phyloP scores from a whole-genome alignment of 108 stramenopile species.

The Fragilaria crotonensis region DNA sequence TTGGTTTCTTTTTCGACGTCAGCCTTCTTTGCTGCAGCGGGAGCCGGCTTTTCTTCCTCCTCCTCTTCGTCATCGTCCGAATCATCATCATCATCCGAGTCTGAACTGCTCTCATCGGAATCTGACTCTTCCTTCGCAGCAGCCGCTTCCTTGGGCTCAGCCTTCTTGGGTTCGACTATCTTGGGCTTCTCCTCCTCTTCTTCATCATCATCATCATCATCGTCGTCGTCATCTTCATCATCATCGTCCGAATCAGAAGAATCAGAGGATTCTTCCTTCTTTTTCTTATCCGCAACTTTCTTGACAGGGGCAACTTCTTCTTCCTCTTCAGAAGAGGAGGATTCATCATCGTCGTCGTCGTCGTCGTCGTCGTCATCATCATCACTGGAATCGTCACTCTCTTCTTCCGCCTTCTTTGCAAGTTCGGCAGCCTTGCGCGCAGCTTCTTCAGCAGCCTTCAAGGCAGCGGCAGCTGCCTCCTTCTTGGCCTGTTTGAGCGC shows the following conservation, averaged over 20 bases:
- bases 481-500: conserved; percentile 34
- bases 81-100: conserved; percentile 21
- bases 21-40: conserved; percentile 12
- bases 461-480: conserved; percentile 29
- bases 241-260: conserved; percentile 16
- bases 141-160: too few relatives aligned
- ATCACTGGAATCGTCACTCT: conserved; percentile 5
- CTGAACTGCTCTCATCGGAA: conserved; percentile 9
- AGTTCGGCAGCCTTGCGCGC: conserved; percentile 27
- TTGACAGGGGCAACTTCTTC: conserved; percentile 1
- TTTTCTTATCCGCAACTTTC: conserved; percentile 15
- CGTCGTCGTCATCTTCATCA: conserved; percentile 17
- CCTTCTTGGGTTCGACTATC: conserved; percentile 9
- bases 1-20: too few relatives aligned
- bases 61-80: conserved; percentile 21
- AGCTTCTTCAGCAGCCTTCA: conserved; percentile 12
- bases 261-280: conserved; percentile 15
- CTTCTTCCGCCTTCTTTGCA: conserved; percentile 17
- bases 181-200: conserved; percentile 30
- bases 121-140: conserved; percentile 26
- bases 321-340: conserved; percentile 6
- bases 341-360: conserved; percentile 8
- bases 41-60: conserved; percentile 17
- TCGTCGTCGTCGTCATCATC: background rate
- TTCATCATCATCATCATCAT: conserved; percentile 31